A percentile compares a stretch with the other conserved stretches of the same genome.
phyloP scores from a whole-genome alignment of 1,139 yeast species.

The Pichia sp. region DNA sequence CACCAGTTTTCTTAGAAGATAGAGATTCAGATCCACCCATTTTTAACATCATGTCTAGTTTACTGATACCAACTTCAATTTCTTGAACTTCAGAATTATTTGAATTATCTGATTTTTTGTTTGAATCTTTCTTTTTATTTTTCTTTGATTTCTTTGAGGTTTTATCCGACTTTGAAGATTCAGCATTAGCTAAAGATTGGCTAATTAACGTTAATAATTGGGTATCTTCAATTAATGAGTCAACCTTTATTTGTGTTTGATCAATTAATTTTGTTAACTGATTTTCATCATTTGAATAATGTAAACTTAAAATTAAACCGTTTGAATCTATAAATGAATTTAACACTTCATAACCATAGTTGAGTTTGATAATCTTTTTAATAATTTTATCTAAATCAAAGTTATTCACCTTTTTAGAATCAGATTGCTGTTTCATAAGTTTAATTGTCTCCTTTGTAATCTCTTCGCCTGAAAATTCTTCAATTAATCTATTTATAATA shows the following conservation, averaged over 20 bases:
- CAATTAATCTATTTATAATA: slow-evolving; percentile 57
- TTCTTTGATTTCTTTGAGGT: slow-evolving; percentile 13
- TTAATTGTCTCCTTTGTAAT: slow-evolving; percentile 38
- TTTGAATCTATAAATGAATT: slow-evolving; percentile 66
- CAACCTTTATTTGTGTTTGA: slow-evolving; percentile 44
- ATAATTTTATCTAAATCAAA: slow-evolving; percentile 40
- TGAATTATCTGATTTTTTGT: slow-evolving; percentile 8
- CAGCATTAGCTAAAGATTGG: slow-evolving; percentile 26
- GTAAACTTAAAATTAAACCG: slow-evolving; percentile 48
- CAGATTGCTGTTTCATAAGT: slow-evolving; percentile 21
- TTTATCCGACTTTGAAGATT: slow-evolving; percentile 11
- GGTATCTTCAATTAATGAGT: slow-evolving; percentile 43
- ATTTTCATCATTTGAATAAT: slow-evolving; percentile 44
- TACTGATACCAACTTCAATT: slow-evolving; percentile 27
- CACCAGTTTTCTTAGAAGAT: slow-evolving; percentile 17
- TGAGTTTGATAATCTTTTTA: slow-evolving; percentile 34
- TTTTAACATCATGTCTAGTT: slow-evolving; percentile 36
- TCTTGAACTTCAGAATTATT: slow-evolving; percentile 10
- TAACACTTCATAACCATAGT: slow-evolving; percentile 54
- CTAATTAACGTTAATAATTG: slow-evolving; percentile 52
- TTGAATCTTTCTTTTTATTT: slow-evolving; percentile 17
- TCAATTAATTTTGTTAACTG: slow-evolving; percentile 41
- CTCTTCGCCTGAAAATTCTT: slow-evolving; percentile 48
- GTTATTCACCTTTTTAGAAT: slow-evolving; percentile 17
- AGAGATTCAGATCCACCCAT: slow-evolving; percentile 23